A percentile compares a stretch with the other conserved stretches of the same genome.
Conservation (phyloP, 2,329 filamentous ascomycete genomes). For the Hypocrella siamensis region DNA sequence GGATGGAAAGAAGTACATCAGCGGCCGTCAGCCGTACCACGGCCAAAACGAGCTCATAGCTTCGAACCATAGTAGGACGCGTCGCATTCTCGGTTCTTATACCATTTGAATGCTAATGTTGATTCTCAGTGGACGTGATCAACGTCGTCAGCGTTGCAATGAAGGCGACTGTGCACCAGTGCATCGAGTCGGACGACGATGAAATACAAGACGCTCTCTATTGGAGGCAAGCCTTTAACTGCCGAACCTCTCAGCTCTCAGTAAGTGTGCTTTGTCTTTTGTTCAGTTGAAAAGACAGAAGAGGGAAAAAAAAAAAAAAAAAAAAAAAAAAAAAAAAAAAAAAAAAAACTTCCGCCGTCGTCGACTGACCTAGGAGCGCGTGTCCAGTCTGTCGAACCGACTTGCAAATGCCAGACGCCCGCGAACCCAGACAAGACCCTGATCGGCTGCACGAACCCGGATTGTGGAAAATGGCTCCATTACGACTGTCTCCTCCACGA, state of each 20-base stretch:
- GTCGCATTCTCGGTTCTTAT: conserved; percentile 3
- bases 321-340: too few relatives aligned
- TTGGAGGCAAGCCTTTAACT: conserved; percentile 49
- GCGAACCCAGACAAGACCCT: conserved; percentile 47
- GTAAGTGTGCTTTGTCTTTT: conserved; percentile 23
- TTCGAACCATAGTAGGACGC: conserved; percentile 49
- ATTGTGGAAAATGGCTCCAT: conserved; percentile 47
- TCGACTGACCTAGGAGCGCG: too few relatives aligned
- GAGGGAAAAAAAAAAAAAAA: too few relatives aligned
- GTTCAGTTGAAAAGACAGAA: too few relatives aligned
- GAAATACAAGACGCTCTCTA: conserved; percentile 43
- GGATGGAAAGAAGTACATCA: conserved; percentile 32
- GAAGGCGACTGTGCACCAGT: conserved; percentile 45
- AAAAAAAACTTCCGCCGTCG: not conserved
- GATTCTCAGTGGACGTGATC: conserved; percentile 48
- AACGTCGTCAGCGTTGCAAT: conserved; percentile 55
- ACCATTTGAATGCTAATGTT: conserved; percentile 1
- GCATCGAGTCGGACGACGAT: conserved; percentile 54
- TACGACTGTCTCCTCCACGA: conserved; percentile 45
- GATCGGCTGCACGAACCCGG: conserved; percentile 37
- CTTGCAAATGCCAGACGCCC: conserved; percentile 43
- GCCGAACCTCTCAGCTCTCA: conserved; percentile 39
- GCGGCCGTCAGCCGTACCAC: conserved; percentile 50
- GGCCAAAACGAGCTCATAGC: conserved; percentile 53
- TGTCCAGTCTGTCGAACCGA: conserved; percentile 33